Evolutionary conservation across 257 asterid genomes (phyloP), one percentile per base, ranked within the genome.

Genomic region (Solanum chilense): DNA sequence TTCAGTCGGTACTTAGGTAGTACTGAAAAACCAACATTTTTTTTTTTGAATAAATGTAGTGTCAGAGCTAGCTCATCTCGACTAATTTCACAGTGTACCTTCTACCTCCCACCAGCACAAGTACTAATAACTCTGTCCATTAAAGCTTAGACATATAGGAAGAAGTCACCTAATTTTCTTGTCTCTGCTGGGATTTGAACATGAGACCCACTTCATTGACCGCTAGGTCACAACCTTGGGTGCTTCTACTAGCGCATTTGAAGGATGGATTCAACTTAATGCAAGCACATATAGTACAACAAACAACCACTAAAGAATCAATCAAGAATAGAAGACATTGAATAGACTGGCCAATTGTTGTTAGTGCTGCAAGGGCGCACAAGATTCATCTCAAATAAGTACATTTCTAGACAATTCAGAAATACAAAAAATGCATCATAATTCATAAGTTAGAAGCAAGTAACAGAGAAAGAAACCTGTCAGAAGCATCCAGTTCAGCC

Each of bases 401-500:
- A 80, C 44, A 27, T 47, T 27, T 44, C 84, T 78, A 47, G 85
- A 27, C 85, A 80, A 29, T 80, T 64, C 85, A 80, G 68, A 49
- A 80, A 80, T 41, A 21, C 29, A 7, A 25, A 47, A 80, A 45
- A 77, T 44, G 37, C 39, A 25, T 77, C 41, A 44, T 25, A 77
- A 78, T 23, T 29, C 41, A 25, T 8, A 77, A 78, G 16, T 29
- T 29, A 80, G 68, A 80, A 58, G 66, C 33, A 71, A 88, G 83
- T 39, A 89, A 83, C 87, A 87, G 89, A 87, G 44, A 89, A 82
- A 88, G 45, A 70, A 83, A 97, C 99, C 99, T 94, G 92, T 94
- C 96, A 89, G 94, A 94, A 87, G 95, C 94, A 91, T 94, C 99
- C 75, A 95, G 91, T 90, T 95, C 97, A 66, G 93, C 91, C 92